These are phyloP conservation scores for Sextonia rubra DNA, from an alignment of 164 flowering plant genomes.

Conservation along the genomic window DNA sequence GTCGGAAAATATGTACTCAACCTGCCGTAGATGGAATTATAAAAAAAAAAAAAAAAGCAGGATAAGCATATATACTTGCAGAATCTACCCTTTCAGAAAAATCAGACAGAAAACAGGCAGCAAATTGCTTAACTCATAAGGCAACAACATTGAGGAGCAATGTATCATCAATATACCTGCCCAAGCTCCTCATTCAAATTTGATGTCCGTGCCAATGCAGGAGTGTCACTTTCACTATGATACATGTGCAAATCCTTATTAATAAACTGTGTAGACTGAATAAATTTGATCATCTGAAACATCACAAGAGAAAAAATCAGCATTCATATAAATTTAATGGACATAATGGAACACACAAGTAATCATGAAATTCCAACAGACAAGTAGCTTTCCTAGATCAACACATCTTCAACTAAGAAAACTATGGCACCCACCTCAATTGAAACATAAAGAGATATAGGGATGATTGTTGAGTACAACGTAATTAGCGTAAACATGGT, in stretches of 20 bases:
- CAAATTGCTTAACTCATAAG: not conserved
- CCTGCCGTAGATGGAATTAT: conserved; percentile 32
- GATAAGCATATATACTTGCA: not conserved
- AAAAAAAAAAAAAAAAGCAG: not conserved
- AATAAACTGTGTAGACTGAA: conserved; percentile 89
- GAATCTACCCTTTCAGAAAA: not conserved
- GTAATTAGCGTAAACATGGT: conserved; percentile 92
- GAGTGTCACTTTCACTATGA: conserved; percentile 78
- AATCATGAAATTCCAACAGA: not conserved
- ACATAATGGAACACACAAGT: not conserved
- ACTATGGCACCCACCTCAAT: conserved; percentile 60
- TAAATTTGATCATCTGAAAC: conserved; percentile 88
- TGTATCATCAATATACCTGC: conserved; percentile 48
- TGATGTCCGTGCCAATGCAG: conserved; percentile 95
- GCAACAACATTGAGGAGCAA: not conserved
- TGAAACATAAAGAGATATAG: conserved; percentile 95
- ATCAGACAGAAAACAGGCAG: not conserved
- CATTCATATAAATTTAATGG: not conserved
- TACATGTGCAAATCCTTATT: conserved; percentile 91
- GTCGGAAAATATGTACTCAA: conserved; percentile 94
- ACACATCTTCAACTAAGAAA: not conserved
- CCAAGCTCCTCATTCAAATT: conserved; percentile 99
- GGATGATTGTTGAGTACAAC: conserved; percentile 88
- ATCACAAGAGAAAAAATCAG: not conserved
- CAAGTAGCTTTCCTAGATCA: not conserved